Evolutionary conservation across 495 filamentous ascomycete species (phyloP).

Genomic region (Podospora bellae-mahoneyi): DNA sequence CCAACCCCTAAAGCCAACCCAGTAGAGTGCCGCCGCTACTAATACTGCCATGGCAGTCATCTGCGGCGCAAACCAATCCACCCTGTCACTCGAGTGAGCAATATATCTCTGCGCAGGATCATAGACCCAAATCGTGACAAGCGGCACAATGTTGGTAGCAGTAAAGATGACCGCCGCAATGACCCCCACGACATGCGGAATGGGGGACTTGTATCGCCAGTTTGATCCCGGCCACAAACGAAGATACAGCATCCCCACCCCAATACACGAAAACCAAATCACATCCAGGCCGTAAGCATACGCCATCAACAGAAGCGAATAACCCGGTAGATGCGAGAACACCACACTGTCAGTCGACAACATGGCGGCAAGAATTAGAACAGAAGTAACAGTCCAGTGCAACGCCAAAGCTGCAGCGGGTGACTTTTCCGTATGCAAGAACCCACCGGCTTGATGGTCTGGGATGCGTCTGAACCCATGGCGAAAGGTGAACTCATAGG

Average conservation of each 20-base stretch:
- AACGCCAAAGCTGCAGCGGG: conserved; percentile 22
- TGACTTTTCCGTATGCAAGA: conserved; percentile 15
- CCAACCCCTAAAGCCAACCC: conserved; percentile 20
- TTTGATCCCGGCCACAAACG: conserved; percentile 21
- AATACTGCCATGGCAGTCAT: conserved; percentile 14
- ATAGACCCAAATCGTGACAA: conserved; percentile 23
- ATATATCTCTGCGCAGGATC: conserved; percentile 16
- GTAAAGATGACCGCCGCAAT: conserved; percentile 20
- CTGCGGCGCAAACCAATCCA: conserved; percentile 21
- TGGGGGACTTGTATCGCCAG: conserved; percentile 22
- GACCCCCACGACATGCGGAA: conserved; percentile 20
- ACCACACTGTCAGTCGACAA: conserved; percentile 7
- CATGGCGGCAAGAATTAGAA: conserved; percentile 20
- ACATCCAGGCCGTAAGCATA: conserved; percentile 24
- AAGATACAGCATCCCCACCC: conserved; percentile 19
- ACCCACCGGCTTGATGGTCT: conserved; percentile 10
- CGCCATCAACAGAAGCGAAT: conserved; percentile 15
- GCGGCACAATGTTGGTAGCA: conserved; percentile 15
- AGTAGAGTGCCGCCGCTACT: conserved; percentile 15
- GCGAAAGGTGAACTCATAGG: conserved; percentile 21
- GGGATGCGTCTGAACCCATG: conserved; percentile 23
- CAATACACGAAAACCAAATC: conserved; percentile 24
- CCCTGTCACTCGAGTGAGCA: conserved; percentile 8
- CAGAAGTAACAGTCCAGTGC: conserved; percentile 23
- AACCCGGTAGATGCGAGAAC: conserved; percentile 13